phyloP scores from a whole-genome alignment of 176 grass and related monocot genomes.

The Triticum turgidum region DNA sequence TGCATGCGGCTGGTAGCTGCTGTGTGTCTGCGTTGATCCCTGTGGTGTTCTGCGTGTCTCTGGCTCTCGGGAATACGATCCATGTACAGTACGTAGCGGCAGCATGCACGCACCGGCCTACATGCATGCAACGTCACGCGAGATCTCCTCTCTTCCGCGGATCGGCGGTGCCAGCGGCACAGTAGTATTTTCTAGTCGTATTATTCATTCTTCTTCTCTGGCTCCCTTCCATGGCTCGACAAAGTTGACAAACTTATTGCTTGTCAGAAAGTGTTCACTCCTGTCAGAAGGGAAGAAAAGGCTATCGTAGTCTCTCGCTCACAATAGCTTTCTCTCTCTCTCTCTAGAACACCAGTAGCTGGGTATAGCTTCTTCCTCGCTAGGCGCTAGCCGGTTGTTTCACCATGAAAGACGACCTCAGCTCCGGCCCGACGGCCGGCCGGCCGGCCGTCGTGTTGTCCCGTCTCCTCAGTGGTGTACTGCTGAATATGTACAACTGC shows the following conservation, averaged over 20 bases:
- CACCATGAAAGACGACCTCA: not conserved
- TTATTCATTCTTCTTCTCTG: constrained; percentile 6
- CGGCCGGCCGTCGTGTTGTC: not conserved
- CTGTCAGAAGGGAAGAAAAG: not conserved
- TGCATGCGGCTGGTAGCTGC: not conserved
- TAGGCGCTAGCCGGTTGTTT: not conserved
- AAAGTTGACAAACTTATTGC: constrained; percentile 52
- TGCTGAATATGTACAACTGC: not conserved
- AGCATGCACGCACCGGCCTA: not conserved
- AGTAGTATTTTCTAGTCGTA: constrained; percentile 8
- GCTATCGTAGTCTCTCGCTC: not conserved
- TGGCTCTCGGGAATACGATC: constrained; percentile 53
- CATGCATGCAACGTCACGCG: constrained; percentile 33
- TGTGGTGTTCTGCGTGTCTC: constrained; percentile 13
- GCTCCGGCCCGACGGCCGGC: not conserved
- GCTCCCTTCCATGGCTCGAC: constrained; percentile 28
- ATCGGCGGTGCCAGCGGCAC: not conserved
- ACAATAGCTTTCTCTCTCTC: not conserved
- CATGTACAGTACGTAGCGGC: not conserved
- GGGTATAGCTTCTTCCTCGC: not conserved
- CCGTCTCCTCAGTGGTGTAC: not conserved
- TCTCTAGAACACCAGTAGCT: not conserved
- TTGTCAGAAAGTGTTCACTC: constrained; percentile 19
- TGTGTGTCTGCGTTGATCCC: not conserved
- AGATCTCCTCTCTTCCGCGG: constrained; percentile 16